These are phyloP conservation scores for Aspergillus latus DNA, from an alignment of 2,329 filamentous ascomycete genomes.

Conservation along the genomic window DNA sequence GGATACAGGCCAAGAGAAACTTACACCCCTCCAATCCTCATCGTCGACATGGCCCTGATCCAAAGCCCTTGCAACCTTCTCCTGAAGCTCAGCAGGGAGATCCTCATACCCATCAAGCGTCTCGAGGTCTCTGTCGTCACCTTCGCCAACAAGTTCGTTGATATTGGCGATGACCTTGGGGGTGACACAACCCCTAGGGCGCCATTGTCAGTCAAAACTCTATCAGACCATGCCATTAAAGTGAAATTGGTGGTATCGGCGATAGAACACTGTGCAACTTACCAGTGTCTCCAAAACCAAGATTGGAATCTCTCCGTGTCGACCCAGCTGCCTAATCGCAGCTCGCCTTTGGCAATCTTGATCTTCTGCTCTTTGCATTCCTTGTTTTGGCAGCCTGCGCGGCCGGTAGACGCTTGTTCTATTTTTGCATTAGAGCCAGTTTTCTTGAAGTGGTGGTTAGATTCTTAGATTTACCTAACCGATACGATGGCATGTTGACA, in stretches of 20 bases:
- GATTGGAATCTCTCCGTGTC: conserved; percentile 59
- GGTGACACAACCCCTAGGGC: conserved; percentile 74
- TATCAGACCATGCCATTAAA: neutral
- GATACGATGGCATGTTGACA: conserved; percentile 14
- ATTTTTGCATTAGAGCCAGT: conserved; percentile 6
- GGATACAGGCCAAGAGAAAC: neutral
- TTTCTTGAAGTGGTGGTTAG: neutral
- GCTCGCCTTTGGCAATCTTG: conserved; percentile 77
- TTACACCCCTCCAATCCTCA: conserved; percentile 80
- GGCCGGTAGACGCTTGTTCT: conserved; percentile 71
- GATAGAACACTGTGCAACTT: conserved; percentile 32
- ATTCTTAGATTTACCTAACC: conserved; percentile 8
- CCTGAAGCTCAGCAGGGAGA: conserved; percentile 64
- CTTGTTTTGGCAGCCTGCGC: conserved; percentile 71
- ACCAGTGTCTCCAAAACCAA: conserved; percentile 89
- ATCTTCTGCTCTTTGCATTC: conserved; percentile 67
- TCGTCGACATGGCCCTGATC: conserved; percentile 77
- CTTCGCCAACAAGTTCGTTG: conserved; percentile 47
- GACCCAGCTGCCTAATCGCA: conserved; percentile 75
- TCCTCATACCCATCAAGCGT: conserved; percentile 81
- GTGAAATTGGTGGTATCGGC: neutral
- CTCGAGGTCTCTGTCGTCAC: conserved; percentile 58
- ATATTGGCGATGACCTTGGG: conserved; percentile 69
- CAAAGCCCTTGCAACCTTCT: conserved; percentile 71
- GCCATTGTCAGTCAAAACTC: neutral